These are phyloP conservation scores for Obelidium mucronatum DNA, from an alignment of 192 early-diverging fungal genomes.

Conservation along the genomic window DNA sequence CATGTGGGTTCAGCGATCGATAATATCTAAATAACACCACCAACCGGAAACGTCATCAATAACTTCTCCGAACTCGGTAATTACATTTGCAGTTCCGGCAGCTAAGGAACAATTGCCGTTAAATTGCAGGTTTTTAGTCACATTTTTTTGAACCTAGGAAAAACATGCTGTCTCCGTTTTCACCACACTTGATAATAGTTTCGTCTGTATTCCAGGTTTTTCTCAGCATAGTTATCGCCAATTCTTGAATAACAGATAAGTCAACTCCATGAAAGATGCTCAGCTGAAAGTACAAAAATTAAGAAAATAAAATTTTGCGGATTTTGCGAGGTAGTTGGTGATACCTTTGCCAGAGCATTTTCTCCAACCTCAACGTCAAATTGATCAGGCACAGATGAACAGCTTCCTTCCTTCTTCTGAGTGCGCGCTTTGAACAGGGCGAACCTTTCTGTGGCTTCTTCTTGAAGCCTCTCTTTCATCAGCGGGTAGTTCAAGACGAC, in stretches of 20 bases:
- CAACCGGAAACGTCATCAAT: conserved; percentile 49
- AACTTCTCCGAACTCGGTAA: conserved; percentile 56
- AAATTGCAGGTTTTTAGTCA: too few species aligned
- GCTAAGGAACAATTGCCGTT: too few species aligned
- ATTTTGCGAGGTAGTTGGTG: background rate
- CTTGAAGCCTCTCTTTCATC: conserved; percentile 48
- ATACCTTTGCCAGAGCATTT: conserved; percentile 53
- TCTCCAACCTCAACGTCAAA: conserved; percentile 54
- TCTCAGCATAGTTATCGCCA: conserved; percentile 48
- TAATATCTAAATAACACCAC: too few species aligned
- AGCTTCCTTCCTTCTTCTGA: background rate
- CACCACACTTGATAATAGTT: conserved; percentile 48
- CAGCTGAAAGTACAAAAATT: conserved; percentile 32
- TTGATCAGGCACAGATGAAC: conserved; percentile 7
- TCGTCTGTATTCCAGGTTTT: conserved; percentile 43
- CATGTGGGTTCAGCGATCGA: too few species aligned
- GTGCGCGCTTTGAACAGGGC: background rate
- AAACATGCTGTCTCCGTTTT: conserved; percentile 59
- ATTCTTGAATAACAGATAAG: conserved; percentile 40
- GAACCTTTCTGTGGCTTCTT: conserved; percentile 46
- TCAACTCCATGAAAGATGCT: conserved; percentile 47
- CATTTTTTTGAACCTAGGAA: too few species aligned
- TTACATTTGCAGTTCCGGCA: conserved; percentile 54
- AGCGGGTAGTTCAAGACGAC: conserved; percentile 46
- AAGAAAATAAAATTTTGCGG: background rate